Percentiles rank a stretch among this genome's conserved stretches.
Conservation (phyloP, 1,284 basidiomycete genomes). For the Heliocybe sulcata region DNA sequence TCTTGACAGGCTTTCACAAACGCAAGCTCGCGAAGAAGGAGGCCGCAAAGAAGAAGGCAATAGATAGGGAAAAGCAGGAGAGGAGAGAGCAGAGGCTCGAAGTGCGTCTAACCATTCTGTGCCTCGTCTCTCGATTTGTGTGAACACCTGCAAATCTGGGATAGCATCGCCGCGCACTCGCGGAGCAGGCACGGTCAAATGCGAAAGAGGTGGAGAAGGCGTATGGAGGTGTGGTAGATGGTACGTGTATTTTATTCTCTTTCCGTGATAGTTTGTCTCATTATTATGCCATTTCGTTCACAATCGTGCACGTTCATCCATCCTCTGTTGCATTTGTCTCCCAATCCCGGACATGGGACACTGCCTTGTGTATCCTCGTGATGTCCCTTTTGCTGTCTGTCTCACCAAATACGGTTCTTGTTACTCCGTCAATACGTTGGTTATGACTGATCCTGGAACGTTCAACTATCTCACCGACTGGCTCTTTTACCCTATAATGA, state of each 20-base stretch:
- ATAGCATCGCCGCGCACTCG: conserved; percentile 62
- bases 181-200: conserved; percentile 65
- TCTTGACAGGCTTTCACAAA: conserved; percentile 83
- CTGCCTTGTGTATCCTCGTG: not conserved
- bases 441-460: too few species aligned
- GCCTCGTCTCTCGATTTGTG: conserved; percentile 8
- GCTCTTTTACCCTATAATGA: too few species aligned
- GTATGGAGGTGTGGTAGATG: conserved; percentile 51
- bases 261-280: too few species aligned
- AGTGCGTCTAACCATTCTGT: conserved; percentile 29
- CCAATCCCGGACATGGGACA: too few species aligned
- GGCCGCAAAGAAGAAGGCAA: conserved; percentile 58
- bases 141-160: not conserved
- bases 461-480: too few species aligned
- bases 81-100: conserved; percentile 61
- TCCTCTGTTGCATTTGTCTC: too few species aligned
- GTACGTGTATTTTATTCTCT: conserved; percentile 11
- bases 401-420: too few species aligned
- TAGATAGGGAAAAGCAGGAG: conserved; percentile 62
- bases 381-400: not conserved
- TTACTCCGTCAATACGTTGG: too few species aligned
- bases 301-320: too few species aligned
- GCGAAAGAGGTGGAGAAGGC: conserved; percentile 63
- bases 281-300: too few species aligned
- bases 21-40: conserved; percentile 75